Conservation (phyloP, 306 rosid genomes). For the Lagenaria siceraria region DNA sequence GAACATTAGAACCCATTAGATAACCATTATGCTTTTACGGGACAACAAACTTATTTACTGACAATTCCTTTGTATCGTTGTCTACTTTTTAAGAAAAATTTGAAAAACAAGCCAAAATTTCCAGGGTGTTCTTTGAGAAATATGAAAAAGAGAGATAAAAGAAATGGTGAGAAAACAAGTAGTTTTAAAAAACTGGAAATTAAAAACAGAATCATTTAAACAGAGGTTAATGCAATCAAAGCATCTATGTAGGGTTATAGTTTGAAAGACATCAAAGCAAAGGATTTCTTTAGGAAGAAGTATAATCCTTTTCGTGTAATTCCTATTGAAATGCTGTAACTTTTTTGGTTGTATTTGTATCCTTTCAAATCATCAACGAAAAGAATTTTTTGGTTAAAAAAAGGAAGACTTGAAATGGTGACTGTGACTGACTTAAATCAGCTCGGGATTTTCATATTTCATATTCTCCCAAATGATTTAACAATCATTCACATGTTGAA, state of each 20-base stretch:
- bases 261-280: neutral
- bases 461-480: neutral
- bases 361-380: neutral
- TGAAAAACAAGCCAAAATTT: neutral
- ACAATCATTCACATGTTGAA: neutral
- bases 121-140: neutral
- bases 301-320: too few species aligned
- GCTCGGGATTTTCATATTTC: neutral
- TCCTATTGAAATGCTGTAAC: neutral
- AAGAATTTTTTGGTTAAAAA: neutral
- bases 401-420: neutral
- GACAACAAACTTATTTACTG: neutral
- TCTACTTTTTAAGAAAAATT: neutral
- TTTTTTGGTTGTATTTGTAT: neutral
- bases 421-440: neutral
- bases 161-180: neutral
- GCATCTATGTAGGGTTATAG: neutral
- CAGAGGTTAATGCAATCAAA: neutral
- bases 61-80: neutral
- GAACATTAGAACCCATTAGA: too few species aligned
- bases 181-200: neutral
- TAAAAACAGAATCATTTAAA: neutral
- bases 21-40: neutral
- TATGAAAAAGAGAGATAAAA: neutral
- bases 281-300: neutral